A percentile compares a stretch with the other conserved stretches of the same genome.
phyloP scores from a whole-genome alignment of 192 early-diverging fungal genomes.

The Backusella westeae region DNA sequence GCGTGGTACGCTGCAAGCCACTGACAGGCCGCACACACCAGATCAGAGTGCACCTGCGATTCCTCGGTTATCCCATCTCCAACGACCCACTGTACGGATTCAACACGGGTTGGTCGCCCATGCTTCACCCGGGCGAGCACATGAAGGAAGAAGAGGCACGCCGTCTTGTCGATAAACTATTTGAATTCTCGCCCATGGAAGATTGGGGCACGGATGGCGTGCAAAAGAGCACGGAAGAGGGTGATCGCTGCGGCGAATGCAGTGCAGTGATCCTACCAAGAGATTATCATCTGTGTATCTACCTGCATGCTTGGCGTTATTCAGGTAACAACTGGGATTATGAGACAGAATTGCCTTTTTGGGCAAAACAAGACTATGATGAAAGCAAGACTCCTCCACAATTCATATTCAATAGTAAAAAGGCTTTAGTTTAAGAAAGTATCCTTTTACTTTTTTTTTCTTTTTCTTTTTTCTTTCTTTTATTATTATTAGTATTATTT shows the following conservation, averaged over 20 bases:
- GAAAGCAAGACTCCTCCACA: background rate
- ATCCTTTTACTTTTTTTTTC: background rate
- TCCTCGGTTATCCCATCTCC: conserved; percentile 88
- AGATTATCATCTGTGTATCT: conserved; percentile 82
- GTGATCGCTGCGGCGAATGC: conserved; percentile 55
- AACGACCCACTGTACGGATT: conserved; percentile 94
- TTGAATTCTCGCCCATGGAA: conserved; percentile 20
- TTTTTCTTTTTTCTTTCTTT: background rate
- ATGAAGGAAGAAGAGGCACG: conserved; percentile 24
- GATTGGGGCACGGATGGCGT: background rate
- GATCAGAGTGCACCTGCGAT: conserved; percentile 95
- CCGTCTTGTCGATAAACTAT: conserved; percentile 13
- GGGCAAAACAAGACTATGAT: conserved; percentile 63
- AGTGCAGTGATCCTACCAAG: conserved; percentile 53
- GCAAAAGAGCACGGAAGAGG: background rate
- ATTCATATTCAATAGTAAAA: conserved; percentile 7
- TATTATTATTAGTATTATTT: background rate
- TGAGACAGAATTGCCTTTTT: conserved; percentile 78
- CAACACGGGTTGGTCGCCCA: conserved; percentile 24
- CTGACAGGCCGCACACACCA: conserved; percentile 95
- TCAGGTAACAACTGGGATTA: conserved; percentile 70
- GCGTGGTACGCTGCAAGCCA: conserved; percentile 79
- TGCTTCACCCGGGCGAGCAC: conserved; percentile 6
- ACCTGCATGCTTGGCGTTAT: conserved; percentile 90
- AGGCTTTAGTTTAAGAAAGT: background rate